phyloP scores from a whole-genome alignment of 192 early-diverging fungal genomes.

The Gaertneriomyces sp. region DNA sequence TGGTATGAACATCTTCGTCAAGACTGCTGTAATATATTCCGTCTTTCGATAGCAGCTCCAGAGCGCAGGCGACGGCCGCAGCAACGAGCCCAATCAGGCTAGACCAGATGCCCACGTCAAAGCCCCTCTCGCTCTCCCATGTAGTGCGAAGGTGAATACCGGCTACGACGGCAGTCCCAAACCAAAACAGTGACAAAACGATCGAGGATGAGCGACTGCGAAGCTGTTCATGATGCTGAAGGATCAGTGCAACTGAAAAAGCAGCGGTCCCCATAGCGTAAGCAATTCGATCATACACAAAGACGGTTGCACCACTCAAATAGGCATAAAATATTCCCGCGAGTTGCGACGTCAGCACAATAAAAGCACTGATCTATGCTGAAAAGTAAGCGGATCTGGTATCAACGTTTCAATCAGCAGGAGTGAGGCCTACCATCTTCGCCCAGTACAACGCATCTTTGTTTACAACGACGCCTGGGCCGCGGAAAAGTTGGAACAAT shows the following conservation, averaged over 20 bases:
- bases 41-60: constrained; percentile 45
- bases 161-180: constrained; percentile 26
- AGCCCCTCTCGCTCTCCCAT: constrained; percentile 11
- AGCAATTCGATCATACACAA: background rate
- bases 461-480: constrained; percentile 24
- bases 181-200: constrained; percentile 57
- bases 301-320: background rate
- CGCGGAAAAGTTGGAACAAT: constrained; percentile 28
- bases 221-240: constrained; percentile 49
- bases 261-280: constrained; percentile 3
- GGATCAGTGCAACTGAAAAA: constrained; percentile 33
- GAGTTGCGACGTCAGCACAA: constrained; percentile 4
- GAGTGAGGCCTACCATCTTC: constrained; percentile 23
- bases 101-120: constrained; percentile 15
- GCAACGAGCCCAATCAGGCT: constrained; percentile 16
- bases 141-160: constrained; percentile 21
- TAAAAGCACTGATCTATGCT: background rate
- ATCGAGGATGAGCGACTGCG: constrained; percentile 42
- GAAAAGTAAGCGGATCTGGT: background rate
- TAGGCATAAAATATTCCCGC: background rate
- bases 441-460: constrained; percentile 11
- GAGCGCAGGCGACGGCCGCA: constrained; percentile 30
- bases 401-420: background rate
- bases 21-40: constrained; percentile 33
- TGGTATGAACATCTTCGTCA: constrained; percentile 32